Conservation (phyloP, 106 monocot species). For the Phalaenopsis equestris region DNA sequence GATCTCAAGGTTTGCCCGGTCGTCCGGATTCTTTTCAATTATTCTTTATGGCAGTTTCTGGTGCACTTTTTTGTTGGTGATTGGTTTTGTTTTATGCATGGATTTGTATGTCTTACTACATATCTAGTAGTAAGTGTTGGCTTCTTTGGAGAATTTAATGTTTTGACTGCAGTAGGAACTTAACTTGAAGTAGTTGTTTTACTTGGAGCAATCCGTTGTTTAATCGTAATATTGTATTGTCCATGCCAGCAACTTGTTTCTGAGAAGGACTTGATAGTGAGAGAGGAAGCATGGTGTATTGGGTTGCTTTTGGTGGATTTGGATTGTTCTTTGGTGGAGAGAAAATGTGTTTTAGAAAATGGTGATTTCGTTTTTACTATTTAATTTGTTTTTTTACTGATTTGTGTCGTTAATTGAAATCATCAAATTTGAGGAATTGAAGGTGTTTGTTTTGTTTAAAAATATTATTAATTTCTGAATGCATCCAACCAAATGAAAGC, state of each 20-base stretch:
- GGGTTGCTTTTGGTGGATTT: conserved; percentile 90
- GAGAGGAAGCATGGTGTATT: conserved; percentile 96
- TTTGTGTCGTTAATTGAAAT: neutral
- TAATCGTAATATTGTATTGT: conserved; percentile 14
- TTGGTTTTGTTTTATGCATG: neutral
- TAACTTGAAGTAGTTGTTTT: neutral
- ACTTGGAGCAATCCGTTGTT: neutral
- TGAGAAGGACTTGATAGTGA: conserved; percentile 96
- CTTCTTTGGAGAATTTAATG: neutral
- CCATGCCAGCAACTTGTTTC: conserved; percentile 94
- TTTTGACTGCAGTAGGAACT: neutral
- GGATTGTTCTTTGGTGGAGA: neutral
- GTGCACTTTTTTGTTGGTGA: neutral
- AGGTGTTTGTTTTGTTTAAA: neutral
- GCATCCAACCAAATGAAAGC: neutral
- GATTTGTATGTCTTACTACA: neutral
- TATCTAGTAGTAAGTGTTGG: neutral
- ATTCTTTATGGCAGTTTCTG: neutral
- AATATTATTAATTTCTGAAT: neutral
- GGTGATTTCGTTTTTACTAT: neutral
- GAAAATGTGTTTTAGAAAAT: neutral
- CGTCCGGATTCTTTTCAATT: neutral
- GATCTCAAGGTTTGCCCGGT: conserved; percentile 58
- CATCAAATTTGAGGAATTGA: neutral
- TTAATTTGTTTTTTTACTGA: too few relatives aligned